These are phyloP conservation scores for Eimeria acervulina DNA, from an alignment of 169 alveolate species.

Conservation along the genomic window DNA sequence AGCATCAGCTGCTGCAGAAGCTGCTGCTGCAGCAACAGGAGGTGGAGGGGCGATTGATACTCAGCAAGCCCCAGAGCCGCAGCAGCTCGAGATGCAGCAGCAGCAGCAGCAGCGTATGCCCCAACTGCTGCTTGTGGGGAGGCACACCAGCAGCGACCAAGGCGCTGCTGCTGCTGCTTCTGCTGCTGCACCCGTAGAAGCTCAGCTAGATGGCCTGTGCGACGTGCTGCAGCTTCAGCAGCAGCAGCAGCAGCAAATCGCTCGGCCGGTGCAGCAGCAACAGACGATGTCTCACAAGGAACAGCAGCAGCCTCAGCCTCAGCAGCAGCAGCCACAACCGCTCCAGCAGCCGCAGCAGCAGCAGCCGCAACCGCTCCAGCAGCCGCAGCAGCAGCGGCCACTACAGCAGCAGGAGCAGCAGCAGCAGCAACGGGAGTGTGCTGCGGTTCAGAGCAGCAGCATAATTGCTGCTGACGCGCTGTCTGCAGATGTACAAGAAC, in stretches of 20 bases:
- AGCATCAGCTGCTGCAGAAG: conserved; percentile 37
- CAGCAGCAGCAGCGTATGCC: conserved; percentile 61
- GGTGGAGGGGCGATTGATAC: too few species aligned
- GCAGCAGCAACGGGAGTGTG: conserved; percentile 55
- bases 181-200: too few species aligned
- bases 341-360: conserved; percentile 72
- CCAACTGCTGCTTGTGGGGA: conserved; percentile 18
- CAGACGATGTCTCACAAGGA: not conserved
- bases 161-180: conserved; percentile 13
- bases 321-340: conserved; percentile 21
- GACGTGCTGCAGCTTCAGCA: not conserved
- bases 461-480: not conserved
- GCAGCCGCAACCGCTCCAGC: conserved; percentile 12
- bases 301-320: not conserved
- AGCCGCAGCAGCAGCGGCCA: not conserved
- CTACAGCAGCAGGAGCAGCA: conserved; percentile 19
- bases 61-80: too few species aligned
- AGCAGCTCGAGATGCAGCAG: not conserved
- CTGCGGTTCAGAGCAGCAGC: not conserved
- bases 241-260: not conserved
- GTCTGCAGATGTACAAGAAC: not conserved
- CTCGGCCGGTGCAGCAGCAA: conserved; percentile 14
- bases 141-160: not conserved
- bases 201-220: too few species aligned
- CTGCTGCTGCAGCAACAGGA: not conserved